A percentile compares a stretch with the other conserved stretches of the same genome.
Evolutionary conservation across 2,329 filamentous ascomycete species (phyloP).

Genomic region (Nothopassalora personata): DNA sequence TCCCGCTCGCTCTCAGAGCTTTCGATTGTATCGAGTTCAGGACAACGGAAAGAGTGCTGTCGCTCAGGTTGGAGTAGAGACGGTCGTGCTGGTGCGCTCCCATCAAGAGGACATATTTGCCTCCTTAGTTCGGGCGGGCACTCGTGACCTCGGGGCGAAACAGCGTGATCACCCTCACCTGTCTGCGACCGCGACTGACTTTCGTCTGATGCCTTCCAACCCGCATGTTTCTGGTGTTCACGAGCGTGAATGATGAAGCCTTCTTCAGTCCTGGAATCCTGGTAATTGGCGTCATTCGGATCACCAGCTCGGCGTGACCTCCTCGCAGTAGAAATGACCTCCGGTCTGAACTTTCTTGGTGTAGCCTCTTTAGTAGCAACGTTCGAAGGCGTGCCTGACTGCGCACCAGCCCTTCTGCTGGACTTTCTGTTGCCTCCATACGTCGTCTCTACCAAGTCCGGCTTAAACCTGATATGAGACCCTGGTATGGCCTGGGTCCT

Average conservation of each 20-base stretch:
- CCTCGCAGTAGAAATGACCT: constrained; percentile 74
- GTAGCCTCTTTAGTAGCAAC: constrained; percentile 7
- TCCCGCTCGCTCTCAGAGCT: constrained; percentile 48
- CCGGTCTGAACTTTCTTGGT: constrained; percentile 62
- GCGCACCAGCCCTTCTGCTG: constrained; percentile 19
- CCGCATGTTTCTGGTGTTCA: constrained; percentile 29
- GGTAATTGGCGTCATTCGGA: constrained; percentile 55
- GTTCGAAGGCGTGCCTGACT: constrained; percentile 14
- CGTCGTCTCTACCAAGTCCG: constrained; percentile 32
- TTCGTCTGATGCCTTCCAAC: constrained; percentile 16
- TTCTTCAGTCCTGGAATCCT: constrained; percentile 63
- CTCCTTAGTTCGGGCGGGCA: constrained; percentile 22
- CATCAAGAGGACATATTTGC: constrained; percentile 28
- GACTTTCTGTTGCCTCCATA: constrained; percentile 25
- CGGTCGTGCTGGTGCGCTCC: constrained; percentile 28
- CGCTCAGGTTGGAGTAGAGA: constrained; percentile 31
- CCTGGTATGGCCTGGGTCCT: constrained; percentile 6
- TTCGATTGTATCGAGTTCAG: constrained; percentile 56
- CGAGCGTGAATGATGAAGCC: constrained; percentile 26
- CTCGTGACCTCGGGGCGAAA: constrained; percentile 12
- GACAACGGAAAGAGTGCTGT: constrained; percentile 55
- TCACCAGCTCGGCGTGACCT: constrained; percentile 65
- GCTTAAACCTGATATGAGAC: constrained; percentile 27
- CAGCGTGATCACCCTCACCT: constrained; percentile 9
- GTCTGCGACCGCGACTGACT: neutral